A percentile compares a stretch with the other conserved stretches of the same genome.
These are phyloP conservation scores for Thamnidium elegans DNA, from an alignment of 192 early-diverging fungal species.

Conservation along the genomic window DNA sequence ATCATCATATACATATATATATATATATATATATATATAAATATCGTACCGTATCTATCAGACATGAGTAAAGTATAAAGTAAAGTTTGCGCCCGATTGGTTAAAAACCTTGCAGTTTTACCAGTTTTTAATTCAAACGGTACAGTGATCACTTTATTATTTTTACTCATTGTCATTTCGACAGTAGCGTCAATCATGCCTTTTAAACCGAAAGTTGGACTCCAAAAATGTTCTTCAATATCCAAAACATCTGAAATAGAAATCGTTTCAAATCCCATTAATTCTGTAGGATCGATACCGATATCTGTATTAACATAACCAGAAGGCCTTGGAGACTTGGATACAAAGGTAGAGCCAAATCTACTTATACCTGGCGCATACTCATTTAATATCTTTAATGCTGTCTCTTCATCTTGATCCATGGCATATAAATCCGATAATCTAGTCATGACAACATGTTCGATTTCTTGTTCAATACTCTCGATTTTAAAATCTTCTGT, in stretches of 20 bases:
- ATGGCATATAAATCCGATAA: slow-evolving; percentile 74
- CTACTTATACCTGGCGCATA: slow-evolving; percentile 3
- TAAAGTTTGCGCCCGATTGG: slow-evolving; percentile 80
- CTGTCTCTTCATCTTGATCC: slow-evolving; percentile 56
- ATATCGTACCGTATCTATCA: slow-evolving; percentile 70
- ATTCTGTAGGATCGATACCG: background rate
- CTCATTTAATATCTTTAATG: slow-evolving; percentile 23
- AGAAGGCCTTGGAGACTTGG: background rate
- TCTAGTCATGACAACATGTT: slow-evolving; percentile 47
- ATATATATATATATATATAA: background rate
- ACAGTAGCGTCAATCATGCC: slow-evolving; percentile 87
- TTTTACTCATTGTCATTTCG: slow-evolving; percentile 36
- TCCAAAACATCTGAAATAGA: slow-evolving; percentile 72
- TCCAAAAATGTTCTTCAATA: slow-evolving; percentile 92
- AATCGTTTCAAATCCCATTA: slow-evolving; percentile 14
- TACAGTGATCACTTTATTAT: slow-evolving; percentile 42
- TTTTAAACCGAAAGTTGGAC: slow-evolving; percentile 87
- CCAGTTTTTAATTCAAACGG: slow-evolving; percentile 92
- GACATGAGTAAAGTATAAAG: slow-evolving; percentile 84
- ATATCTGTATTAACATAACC: background rate
- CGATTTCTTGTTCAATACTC: slow-evolving; percentile 46
- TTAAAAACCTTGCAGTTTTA: slow-evolving; percentile 48
- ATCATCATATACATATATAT: background rate
- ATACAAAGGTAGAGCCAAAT: slow-evolving; percentile 9
- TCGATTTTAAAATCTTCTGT: slow-evolving; percentile 56